These are phyloP conservation scores for Anaeromyces robustus DNA, from an alignment of 192 early-diverging fungal species.

Conservation along the genomic window DNA sequence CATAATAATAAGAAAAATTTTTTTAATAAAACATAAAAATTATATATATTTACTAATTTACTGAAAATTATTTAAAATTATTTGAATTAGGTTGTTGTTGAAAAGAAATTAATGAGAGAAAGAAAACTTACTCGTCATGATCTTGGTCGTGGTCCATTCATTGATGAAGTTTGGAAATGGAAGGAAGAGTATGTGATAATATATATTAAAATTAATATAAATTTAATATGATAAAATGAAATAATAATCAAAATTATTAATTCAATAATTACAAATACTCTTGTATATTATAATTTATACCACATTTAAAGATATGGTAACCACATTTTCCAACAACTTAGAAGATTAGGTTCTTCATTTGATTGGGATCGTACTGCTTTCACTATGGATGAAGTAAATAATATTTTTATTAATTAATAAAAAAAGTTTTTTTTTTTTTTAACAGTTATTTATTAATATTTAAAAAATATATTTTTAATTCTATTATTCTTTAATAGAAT, in stretches of 20 bases:
- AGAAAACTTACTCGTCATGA: conserved; percentile 72
- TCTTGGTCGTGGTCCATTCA: conserved; percentile 77
- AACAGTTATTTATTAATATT: background rate
- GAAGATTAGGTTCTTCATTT: conserved; percentile 75
- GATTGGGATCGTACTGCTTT: conserved; percentile 89
- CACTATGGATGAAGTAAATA: conserved; percentile 67
- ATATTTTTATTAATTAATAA: too few species aligned
- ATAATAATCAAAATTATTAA: background rate
- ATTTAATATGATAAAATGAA: background rate
- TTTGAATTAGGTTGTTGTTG: conserved; percentile 55
- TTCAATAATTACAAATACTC: too few species aligned
- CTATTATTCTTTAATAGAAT: too few species aligned
- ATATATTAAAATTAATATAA: background rate
- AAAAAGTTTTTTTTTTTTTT: too few species aligned
- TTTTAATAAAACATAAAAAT: too few species aligned
- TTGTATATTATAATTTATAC: background rate
- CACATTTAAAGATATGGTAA: conserved; percentile 5
- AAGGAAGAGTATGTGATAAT: conserved; percentile 62
- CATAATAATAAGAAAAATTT: too few species aligned
- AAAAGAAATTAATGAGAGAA: conserved; percentile 85
- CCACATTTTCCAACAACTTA: conserved; percentile 76
- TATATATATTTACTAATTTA: too few species aligned
- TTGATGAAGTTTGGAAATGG: conserved; percentile 88
- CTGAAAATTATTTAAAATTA: too few species aligned
- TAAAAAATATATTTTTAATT: background rate